Evolutionary conservation across 768 basidiomycete species (phyloP).

Genomic region (Suillus clintonianus): DNA sequence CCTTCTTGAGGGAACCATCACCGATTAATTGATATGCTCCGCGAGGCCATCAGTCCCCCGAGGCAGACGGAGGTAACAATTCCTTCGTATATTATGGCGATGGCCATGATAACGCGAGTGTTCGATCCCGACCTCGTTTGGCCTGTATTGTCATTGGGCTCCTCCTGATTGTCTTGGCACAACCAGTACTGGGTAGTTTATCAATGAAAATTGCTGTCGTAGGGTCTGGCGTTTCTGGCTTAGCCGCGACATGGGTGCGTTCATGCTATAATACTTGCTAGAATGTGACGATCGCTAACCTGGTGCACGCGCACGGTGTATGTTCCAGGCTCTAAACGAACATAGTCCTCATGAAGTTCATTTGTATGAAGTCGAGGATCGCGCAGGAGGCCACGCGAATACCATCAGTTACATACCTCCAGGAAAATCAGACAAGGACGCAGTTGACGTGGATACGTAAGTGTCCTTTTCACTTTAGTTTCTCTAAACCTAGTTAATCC

Average conservation of each 20-base stretch:
- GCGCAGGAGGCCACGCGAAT: conserved; percentile 78
- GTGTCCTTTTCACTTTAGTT: conserved; percentile 25
- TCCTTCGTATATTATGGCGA: too few relatives aligned
- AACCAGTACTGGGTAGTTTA: not conserved
- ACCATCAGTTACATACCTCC: conserved; percentile 57
- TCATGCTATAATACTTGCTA: conserved; percentile 14
- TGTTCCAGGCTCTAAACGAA: conserved; percentile 63
- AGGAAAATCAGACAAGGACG: conserved; percentile 29
- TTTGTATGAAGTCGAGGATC: conserved; percentile 65
- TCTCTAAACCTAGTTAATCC: not conserved
- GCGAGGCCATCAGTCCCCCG: too few relatives aligned
- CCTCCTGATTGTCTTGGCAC: not conserved
- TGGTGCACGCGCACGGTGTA: not conserved
- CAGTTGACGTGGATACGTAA: conserved; percentile 70
- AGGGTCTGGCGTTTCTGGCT: conserved; percentile 78
- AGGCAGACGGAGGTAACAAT: not conserved
- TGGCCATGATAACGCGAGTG: too few relatives aligned
- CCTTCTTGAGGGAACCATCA: too few relatives aligned
- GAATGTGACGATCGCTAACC: not conserved
- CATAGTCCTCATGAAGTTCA: conserved; percentile 75
- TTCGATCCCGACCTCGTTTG: not conserved
- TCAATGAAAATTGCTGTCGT: conserved; percentile 69
- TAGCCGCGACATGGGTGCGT: conserved; percentile 71
- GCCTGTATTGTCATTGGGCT: not conserved
- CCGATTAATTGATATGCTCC: too few relatives aligned